These are phyloP conservation scores for Penicillium paradoxum DNA, from an alignment of 495 filamentous ascomycete genomes.

Conservation along the genomic window DNA sequence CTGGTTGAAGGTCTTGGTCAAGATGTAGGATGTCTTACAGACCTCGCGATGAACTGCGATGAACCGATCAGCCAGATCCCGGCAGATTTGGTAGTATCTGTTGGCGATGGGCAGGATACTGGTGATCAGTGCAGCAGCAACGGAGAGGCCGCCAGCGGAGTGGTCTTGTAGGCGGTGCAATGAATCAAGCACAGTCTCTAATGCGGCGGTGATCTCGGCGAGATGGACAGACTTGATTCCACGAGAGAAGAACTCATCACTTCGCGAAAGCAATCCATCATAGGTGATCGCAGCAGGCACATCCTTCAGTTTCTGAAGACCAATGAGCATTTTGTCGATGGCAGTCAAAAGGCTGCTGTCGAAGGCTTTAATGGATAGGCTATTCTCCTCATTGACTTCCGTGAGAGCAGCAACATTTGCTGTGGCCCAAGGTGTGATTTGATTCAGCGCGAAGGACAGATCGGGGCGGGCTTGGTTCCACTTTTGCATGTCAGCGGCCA, in stretches of 20 bases:
- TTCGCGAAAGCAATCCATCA: slow-evolving; percentile 56
- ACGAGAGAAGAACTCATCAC: slow-evolving; percentile 52
- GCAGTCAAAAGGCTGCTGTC: slow-evolving; percentile 53
- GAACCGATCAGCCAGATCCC: slow-evolving; percentile 47
- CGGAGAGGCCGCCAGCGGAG: slow-evolving; percentile 34
- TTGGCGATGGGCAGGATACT: slow-evolving; percentile 67
- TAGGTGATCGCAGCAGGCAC: slow-evolving; percentile 55
- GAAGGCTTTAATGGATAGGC: slow-evolving; percentile 37
- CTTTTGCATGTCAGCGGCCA: slow-evolving; percentile 41
- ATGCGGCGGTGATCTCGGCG: slow-evolving; percentile 45
- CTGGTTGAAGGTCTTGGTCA: slow-evolving; percentile 69
- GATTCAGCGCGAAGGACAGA: slow-evolving; percentile 57
- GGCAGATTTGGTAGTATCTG: slow-evolving; percentile 62
- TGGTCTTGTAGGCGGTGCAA: slow-evolving; percentile 46
- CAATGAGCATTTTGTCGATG: slow-evolving; percentile 64
- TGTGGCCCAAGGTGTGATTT: slow-evolving; percentile 49
- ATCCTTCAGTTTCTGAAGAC: slow-evolving; percentile 65
- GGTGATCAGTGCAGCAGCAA: slow-evolving; percentile 57
- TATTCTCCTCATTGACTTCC: slow-evolving; percentile 8
- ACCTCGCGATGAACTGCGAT: slow-evolving; percentile 58
- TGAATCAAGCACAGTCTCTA: slow-evolving; percentile 46
- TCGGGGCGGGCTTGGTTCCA: slow-evolving; percentile 48
- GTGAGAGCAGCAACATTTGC: slow-evolving; percentile 13
- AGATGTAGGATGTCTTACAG: slow-evolving; percentile 66
- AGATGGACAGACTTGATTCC: slow-evolving; percentile 56